Conservation (phyloP, 2,329 filamentous ascomycete genomes). For the Neopestalotiopsis clavispora region DNA sequence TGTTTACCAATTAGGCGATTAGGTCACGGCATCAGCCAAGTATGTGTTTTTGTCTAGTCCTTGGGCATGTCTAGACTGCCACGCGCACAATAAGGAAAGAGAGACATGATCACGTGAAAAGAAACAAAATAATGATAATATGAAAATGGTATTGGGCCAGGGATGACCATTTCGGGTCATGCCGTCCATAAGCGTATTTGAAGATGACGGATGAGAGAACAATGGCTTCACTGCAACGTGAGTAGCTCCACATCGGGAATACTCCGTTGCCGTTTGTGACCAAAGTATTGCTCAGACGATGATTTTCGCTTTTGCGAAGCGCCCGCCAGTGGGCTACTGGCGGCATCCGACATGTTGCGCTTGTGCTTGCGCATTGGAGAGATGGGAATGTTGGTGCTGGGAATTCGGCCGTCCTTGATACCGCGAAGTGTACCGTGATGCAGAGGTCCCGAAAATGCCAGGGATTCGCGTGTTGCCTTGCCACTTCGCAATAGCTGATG, state of each 20-base stretch:
- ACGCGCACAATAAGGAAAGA: constrained; percentile 22
- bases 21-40: not conserved
- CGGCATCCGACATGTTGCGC: constrained; percentile 45
- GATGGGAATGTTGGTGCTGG: constrained; percentile 69
- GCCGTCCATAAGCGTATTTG: constrained; percentile 36
- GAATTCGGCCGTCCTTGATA: constrained; percentile 69
- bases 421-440: constrained; percentile 65
- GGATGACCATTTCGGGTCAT: constrained; percentile 30
- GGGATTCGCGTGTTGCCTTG: constrained; percentile 65
- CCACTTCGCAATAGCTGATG: constrained; percentile 65
- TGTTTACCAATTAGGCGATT: not conserved
- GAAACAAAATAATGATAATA: constrained; percentile 48
- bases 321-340: constrained; percentile 55
- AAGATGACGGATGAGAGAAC: constrained; percentile 18
- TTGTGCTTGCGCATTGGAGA: constrained; percentile 69
- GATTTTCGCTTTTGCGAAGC: constrained; percentile 61
- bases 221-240: not conserved
- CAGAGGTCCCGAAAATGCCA: constrained; percentile 65
- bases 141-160: constrained; percentile 46
- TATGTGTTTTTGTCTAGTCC: constrained; percentile 13
- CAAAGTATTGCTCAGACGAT: constrained; percentile 44
- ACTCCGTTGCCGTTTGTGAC: constrained; percentile 63
- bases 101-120: constrained; percentile 36
- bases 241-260: constrained; percentile 57
- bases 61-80: not conserved